Evolutionary conservation across 1,284 basidiomycete species (phyloP).

Genomic region (Agaricales sp.): DNA sequence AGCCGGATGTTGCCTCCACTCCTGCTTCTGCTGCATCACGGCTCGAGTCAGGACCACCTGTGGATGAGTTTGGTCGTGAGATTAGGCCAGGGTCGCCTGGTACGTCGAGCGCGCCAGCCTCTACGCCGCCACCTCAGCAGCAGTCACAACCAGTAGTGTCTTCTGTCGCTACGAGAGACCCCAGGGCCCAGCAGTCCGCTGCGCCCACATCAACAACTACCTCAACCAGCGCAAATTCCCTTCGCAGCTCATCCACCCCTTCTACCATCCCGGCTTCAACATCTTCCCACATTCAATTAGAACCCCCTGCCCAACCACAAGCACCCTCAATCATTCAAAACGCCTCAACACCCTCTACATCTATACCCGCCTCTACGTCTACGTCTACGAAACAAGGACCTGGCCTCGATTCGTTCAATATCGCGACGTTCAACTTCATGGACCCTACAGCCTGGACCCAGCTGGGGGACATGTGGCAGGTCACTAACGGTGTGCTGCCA

Average conservation of each 20-base stretch:
- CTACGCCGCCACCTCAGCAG: conserved; percentile 1
- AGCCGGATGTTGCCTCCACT: conserved; percentile 33
- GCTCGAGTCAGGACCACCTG: conserved; percentile 16
- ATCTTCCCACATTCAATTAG: no score
- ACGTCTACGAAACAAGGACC: not conserved
- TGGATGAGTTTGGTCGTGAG: conserved; percentile 74
- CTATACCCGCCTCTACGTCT: not conserved
- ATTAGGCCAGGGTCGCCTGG: conserved; percentile 30
- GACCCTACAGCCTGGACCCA: not conserved
- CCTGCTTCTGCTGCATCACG: conserved; percentile 16
- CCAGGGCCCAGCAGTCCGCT: no score
- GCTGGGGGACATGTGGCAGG: not conserved
- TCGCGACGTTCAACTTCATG: not conserved
- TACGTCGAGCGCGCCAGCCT: not conserved
- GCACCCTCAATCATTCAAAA: no score
- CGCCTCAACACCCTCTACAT: not conserved
- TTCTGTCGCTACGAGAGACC: no score
- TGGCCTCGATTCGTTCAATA: conserved; percentile 1
- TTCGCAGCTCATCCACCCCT: not conserved
- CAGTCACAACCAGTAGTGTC: no score
- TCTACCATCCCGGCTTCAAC: no score
- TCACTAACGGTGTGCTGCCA: not conserved
- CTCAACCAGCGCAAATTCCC: not conserved
- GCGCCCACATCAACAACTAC: not conserved
- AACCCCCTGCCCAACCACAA: no score